Conservation (phyloP, 1,284 basidiomycete genomes). For the Megacollybia platyphylla region DNA sequence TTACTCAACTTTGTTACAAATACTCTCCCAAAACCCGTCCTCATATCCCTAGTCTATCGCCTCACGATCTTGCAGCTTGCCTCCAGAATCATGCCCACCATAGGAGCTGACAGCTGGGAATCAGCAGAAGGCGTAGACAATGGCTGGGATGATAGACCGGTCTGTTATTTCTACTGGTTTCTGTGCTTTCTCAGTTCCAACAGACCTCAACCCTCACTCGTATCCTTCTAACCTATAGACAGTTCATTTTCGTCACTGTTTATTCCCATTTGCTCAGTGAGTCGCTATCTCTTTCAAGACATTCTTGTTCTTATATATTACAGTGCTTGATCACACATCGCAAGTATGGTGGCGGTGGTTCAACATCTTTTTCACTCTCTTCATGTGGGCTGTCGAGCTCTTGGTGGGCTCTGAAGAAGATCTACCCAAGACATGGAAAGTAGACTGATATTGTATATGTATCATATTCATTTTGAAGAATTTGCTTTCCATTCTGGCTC, state of each 20-base stretch:
- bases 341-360: constrained; percentile 87
- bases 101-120: constrained; percentile 73
- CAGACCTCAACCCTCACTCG: constrained; percentile 66
- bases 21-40: constrained; percentile 74
- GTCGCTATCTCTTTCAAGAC: constrained; percentile 14
- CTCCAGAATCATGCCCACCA: constrained; percentile 72
- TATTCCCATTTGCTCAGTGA: constrained; percentile 71
- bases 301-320: constrained; percentile 3
- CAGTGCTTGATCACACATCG: constrained; percentile 73
- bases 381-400: constrained; percentile 72
- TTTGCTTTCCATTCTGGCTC: constrained; percentile 71
- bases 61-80: constrained; percentile 77
- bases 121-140: constrained; percentile 47
- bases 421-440: constrained; percentile 63
- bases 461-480: constrained; percentile 4
- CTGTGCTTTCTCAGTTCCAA: not conserved
- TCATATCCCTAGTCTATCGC: constrained; percentile 76
- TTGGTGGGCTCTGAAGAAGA: constrained; percentile 70
- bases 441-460: constrained; percentile 30
- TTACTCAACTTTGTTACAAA: constrained; percentile 69
- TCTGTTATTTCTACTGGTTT: constrained; percentile 18
- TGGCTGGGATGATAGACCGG: constrained; percentile 63
- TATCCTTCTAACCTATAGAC: constrained; percentile 68
- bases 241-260: constrained; percentile 73
- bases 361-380: constrained; percentile 73